These are phyloP conservation scores for Termitomyces sp. DNA, from an alignment of 768 basidiomycete genomes.

Conservation along the genomic window DNA sequence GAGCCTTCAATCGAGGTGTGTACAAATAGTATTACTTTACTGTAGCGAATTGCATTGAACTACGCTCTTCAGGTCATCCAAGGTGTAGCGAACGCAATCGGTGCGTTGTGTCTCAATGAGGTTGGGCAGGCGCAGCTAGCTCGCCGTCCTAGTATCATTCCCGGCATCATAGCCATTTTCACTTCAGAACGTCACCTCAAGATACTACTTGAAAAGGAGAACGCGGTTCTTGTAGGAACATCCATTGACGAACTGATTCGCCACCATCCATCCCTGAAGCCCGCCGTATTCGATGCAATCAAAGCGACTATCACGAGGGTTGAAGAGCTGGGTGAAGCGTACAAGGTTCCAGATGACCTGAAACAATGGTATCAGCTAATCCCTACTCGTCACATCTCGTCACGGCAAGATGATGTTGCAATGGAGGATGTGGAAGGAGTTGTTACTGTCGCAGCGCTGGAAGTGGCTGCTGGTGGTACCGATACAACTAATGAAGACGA, in stretches of 20 bases:
- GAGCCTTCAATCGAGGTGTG: slow-evolving; percentile 84
- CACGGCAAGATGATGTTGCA: slow-evolving; percentile 26
- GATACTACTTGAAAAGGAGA: slow-evolving; percentile 88
- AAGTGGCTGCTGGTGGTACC: slow-evolving; percentile 12
- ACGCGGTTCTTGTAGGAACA: slow-evolving; percentile 83
- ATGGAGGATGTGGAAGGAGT: slow-evolving; percentile 44
- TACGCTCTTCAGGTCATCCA: slow-evolving; percentile 65
- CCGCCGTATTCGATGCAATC: slow-evolving; percentile 73
- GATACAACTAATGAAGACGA: slow-evolving; percentile 22
- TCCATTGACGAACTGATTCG: slow-evolving; percentile 94
- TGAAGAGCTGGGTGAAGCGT: slow-evolving; percentile 67
- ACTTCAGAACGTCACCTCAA: slow-evolving; percentile 81
- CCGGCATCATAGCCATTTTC: slow-evolving; percentile 81
- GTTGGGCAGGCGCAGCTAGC: slow-evolving; percentile 79
- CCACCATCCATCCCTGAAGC: slow-evolving; percentile 88
- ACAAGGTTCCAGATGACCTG: slow-evolving; percentile 50
- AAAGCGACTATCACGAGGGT: slow-evolving; percentile 68
- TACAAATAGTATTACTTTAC: background rate
- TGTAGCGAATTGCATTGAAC: background rate
- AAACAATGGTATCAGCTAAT: slow-evolving; percentile 66
- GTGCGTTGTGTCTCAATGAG: slow-evolving; percentile 93
- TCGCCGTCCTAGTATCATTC: slow-evolving; percentile 77
- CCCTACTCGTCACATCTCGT: slow-evolving; percentile 15
- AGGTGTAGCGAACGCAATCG: slow-evolving; percentile 92
- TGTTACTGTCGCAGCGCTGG: slow-evolving; percentile 14